Percentiles rank a stretch among this genome's conserved stretches.
Conservation (phyloP, 2,329 filamentous ascomycete genomes). For the Pseudocercospora ulei region DNA sequence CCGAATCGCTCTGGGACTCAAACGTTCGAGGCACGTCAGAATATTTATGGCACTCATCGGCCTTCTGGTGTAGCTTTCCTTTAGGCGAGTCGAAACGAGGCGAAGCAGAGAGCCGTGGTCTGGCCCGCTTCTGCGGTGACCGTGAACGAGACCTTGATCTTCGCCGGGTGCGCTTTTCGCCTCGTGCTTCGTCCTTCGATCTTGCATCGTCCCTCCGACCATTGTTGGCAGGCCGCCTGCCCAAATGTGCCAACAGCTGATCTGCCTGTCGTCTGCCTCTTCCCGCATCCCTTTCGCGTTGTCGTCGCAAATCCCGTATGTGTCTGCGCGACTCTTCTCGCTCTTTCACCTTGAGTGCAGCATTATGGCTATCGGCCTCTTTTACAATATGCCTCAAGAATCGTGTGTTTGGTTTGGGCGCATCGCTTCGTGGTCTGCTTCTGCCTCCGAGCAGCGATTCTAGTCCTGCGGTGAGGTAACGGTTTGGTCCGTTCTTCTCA, state of each 20-base stretch:
- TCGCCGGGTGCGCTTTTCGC: constrained; percentile 3
- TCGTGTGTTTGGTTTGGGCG: constrained; percentile 79
- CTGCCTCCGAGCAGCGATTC: constrained; percentile 12
- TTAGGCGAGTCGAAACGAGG: neutral
- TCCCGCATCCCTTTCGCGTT: constrained; percentile 2
- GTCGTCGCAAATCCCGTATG: constrained; percentile 48
- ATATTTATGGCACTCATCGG: constrained; percentile 1
- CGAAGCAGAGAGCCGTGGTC: neutral
- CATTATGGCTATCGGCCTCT: constrained; percentile 81
- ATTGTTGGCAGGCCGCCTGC: neutral
- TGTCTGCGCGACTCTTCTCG: constrained; percentile 65
- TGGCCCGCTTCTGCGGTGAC: constrained; percentile 7
- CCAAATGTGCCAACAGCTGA: constrained; percentile 3
- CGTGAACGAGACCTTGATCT: constrained; percentile 9
- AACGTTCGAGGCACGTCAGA: neutral
- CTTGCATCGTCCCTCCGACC: neutral
- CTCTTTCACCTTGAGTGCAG: constrained; percentile 73
- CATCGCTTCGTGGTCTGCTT: constrained; percentile 29
- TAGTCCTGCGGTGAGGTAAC: constrained; percentile 16
- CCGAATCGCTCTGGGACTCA: constrained; percentile 15
- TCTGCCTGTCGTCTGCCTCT: constrained; percentile 6
- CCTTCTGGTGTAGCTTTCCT: neutral
- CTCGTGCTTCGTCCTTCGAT: neutral
- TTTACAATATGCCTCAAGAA: constrained; percentile 83
- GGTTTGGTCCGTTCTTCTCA: constrained; percentile 43